phyloP scores from a whole-genome alignment of 2,329 filamentous ascomycete genomes.

The Alternaria dauci region DNA sequence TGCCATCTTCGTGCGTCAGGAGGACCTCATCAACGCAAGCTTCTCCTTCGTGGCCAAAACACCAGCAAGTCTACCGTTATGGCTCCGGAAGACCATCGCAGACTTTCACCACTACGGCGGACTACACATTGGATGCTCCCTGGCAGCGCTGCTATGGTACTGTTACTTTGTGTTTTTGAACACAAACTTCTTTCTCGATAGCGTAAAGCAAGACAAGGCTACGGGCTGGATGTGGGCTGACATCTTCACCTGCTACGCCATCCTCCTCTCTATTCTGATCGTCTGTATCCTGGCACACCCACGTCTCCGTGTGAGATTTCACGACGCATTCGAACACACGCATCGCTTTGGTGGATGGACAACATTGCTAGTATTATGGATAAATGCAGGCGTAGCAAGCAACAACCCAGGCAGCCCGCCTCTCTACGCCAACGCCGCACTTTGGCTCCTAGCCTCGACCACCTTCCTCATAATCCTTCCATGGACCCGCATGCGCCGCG shows the following conservation, averaged over 20 bases:
- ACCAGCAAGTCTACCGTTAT: conserved; percentile 33
- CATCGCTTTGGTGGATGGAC: conserved; percentile 50
- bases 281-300: conserved; percentile 41
- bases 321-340: conserved; percentile 47
- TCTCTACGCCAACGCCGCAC: conserved; percentile 20
- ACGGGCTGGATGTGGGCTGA: conserved; percentile 30
- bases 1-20: conserved; percentile 45
- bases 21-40: conserved; percentile 43
- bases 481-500: conserved; percentile 75
- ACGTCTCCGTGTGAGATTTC: conserved; percentile 32
- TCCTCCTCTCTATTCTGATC: conserved; percentile 27
- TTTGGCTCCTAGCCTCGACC: conserved; percentile 74
- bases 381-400: conserved; percentile 26
- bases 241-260: conserved; percentile 23
- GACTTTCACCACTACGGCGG: conserved; percentile 47
- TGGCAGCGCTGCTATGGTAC: conserved; percentile 54
- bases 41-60: conserved; percentile 41
- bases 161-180: conserved; percentile 50
- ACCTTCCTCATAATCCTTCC: conserved; percentile 74
- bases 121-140: conserved; percentile 44
- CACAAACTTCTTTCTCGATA: conserved; percentile 30
- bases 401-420: conserved; percentile 1
- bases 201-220: conserved; percentile 8
- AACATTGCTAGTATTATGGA: conserved; percentile 39
- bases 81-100: conserved; percentile 34